Evolutionary conservation across 768 basidiomycete genomes (phyloP), one percentile per base, ranked within the genome.

Genomic region (Panellus pusillus): DNA sequence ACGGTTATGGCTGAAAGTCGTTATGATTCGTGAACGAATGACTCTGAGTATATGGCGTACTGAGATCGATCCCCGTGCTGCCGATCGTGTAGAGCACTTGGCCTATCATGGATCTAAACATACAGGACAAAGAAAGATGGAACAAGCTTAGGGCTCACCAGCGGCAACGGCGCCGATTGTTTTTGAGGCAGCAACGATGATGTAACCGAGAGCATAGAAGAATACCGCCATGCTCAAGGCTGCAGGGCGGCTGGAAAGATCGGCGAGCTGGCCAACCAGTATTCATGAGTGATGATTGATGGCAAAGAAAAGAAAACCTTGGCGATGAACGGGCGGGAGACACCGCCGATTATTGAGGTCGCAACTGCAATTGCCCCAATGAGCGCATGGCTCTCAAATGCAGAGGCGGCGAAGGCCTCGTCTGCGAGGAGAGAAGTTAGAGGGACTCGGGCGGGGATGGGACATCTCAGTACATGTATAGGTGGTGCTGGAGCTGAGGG

Each of bases 301-400:
- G 20, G 2, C 9, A 11, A 3, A 3, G 9, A 9, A 29, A 15
- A 18, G 32, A 35, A 14, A 2, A 53, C 52, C 47, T 54, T 82
- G 18, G 81, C 80, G 47, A 80, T 76, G 51, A 79, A 65, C 0
- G 81, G 80, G 63, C 79, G 72, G 45, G 73, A 69, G 17, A 74
- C 71, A 29, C 50, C 41, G 48, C 61, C 56, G 17, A 68, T 66
- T 44, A 69, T 68, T 19, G 58, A 61, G 31, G 65, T 62, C 13
- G 63, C 66, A 32, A 70, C 53, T 2, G 14, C 20, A 20, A 54
- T 54, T 14, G 53, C 36, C 13, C 53, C 53, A 19, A 54, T 54
- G 45, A 54, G 42, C 8, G 53, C 6, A 62, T 57, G 65, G n/a
- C 46, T 48, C 15, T 31, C 17, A 46, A 54, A 54, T 11, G 53